phyloP scores from a whole-genome alignment of 176 grass and related monocot genomes.

The Oryza coarctata region DNA sequence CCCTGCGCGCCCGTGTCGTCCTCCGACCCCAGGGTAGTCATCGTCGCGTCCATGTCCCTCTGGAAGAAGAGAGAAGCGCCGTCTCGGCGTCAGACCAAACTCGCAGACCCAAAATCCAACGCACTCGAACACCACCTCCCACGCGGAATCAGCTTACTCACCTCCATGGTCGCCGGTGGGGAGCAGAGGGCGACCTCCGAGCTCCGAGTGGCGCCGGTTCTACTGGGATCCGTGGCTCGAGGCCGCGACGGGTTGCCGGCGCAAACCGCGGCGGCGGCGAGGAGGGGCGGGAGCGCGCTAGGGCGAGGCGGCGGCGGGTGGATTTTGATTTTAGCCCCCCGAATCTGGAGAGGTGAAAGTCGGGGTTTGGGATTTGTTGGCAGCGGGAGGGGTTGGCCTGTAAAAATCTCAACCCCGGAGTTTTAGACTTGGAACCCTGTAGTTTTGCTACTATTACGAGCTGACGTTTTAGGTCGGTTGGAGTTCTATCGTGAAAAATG shows the following conservation, averaged over 20 bases:
- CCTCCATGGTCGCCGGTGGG: slow-evolving; percentile 33
- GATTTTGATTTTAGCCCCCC: no score
- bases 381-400: neutral
- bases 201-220: no score
- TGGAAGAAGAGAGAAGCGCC: slow-evolving; percentile 26
- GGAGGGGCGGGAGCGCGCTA: no score
- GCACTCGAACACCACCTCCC: no score
- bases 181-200: neutral
- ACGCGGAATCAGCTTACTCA: slow-evolving; percentile 6
- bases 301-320: no score
- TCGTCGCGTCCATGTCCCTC: slow-evolving; percentile 39
- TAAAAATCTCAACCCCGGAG: neutral
- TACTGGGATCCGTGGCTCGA: neutral
- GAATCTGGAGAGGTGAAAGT: neutral
- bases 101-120: neutral
- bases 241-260: neutral
- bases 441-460: no score
- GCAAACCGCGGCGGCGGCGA: no score
- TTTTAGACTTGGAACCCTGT: no score
- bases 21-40: slow-evolving; percentile 66
- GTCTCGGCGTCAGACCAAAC: neutral
- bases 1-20: slow-evolving; percentile 43
- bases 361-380: neutral
- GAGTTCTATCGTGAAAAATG: no score
- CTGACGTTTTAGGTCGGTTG: no score